Conservation (phyloP, 495 filamentous ascomycete genomes). For the Coniosporium apollinis region DNA sequence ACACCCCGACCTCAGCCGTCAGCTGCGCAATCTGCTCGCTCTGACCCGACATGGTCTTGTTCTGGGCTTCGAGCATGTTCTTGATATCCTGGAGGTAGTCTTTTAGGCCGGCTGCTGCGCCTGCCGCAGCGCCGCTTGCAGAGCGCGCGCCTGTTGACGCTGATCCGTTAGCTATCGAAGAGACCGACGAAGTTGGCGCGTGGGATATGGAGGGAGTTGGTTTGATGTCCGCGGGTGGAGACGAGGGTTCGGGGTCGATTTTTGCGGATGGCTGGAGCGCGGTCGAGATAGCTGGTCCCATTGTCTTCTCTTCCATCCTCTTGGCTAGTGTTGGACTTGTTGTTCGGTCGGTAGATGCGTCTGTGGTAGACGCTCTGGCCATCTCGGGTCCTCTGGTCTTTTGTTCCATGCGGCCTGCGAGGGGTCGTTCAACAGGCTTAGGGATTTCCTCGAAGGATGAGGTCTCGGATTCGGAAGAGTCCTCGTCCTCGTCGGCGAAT, state of each 20-base stretch:
- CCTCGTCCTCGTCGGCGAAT: conserved; percentile 55
- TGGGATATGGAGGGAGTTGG: conserved; percentile 1
- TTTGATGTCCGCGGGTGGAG: conserved; percentile 8
- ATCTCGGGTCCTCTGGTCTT: conserved; percentile 15
- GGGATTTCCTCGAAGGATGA: conserved; percentile 72
- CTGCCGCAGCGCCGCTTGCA: conserved; percentile 10
- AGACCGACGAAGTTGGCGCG: conserved; percentile 10
- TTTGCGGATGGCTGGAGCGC: no score
- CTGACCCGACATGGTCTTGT: conserved; percentile 40
- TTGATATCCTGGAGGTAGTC: conserved; percentile 44
- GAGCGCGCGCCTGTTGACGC: conserved; percentile 7
- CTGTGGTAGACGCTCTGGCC: conserved; percentile 2
- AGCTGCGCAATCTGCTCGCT: conserved; percentile 45
- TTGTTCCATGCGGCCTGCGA: conserved; percentile 1
- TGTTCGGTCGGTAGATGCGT: neutral
- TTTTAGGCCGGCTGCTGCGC: conserved; percentile 19
- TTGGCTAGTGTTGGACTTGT: conserved; percentile 21
- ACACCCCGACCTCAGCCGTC: conserved; percentile 48
- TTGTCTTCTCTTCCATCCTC: conserved; percentile 17
- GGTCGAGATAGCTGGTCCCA: no score
- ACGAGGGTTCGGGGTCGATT: conserved; percentile 23
- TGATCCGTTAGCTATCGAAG: conserved; percentile 7
- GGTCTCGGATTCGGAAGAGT: conserved; percentile 43
- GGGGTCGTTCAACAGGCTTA: conserved; percentile 39
- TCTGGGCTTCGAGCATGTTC: conserved; percentile 43